phyloP scores from a whole-genome alignment of 2,329 filamentous ascomycete species.

The Talaromyces piceae region DNA sequence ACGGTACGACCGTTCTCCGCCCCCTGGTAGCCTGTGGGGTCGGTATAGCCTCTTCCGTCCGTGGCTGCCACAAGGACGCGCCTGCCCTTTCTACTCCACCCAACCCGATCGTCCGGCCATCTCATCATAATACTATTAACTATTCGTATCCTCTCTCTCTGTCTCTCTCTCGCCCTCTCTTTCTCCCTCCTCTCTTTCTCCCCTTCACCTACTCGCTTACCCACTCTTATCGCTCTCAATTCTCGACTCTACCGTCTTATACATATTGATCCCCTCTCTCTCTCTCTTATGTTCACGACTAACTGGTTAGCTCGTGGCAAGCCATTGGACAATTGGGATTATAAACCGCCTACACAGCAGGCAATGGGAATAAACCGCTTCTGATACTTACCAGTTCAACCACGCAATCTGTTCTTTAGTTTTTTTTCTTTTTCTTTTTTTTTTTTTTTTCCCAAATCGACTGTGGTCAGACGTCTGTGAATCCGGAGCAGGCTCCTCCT shows the following conservation, averaged over 20 bases:
- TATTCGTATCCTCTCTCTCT: too few species aligned
- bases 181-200: background rate
- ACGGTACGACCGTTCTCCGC: background rate
- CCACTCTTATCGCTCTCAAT: background rate
- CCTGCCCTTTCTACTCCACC: background rate
- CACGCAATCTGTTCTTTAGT: background rate
- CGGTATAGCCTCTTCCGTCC: background rate
- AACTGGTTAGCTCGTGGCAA: background rate
- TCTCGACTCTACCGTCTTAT: background rate
- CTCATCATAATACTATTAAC: too few species aligned
- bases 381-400: background rate
- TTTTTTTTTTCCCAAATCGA: background rate
- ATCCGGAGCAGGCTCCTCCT: background rate
- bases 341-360: background rate
- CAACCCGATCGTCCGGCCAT: background rate
- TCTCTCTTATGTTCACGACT: background rate
- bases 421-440: background rate
- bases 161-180: background rate
- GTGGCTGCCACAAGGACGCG: background rate
- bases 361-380: background rate
- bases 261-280: background rate
- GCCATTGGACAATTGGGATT: background rate
- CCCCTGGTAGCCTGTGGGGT: conserved; percentile 1
- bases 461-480: background rate
- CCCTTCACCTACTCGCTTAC: background rate